Conservation (phyloP, 352 stramenopile genomes). For the Globisporangium spiculum region DNA sequence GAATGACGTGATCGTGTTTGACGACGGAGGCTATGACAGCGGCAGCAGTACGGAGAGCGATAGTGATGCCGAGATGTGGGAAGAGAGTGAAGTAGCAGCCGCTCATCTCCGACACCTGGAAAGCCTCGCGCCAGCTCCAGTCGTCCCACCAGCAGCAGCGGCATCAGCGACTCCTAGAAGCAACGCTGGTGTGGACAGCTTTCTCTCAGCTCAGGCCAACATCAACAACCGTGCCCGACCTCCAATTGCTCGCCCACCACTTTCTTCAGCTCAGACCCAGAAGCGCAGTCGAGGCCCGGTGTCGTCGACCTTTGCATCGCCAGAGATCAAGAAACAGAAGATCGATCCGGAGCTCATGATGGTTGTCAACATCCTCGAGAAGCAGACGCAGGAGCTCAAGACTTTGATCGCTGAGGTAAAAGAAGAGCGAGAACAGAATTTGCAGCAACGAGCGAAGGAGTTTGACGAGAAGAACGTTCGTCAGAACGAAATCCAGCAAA, state of each 20-base stretch:
- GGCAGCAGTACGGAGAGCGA: slow-evolving; percentile 16
- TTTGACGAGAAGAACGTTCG: not conserved
- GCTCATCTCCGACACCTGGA: slow-evolving; percentile 9
- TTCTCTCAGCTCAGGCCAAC: not conserved
- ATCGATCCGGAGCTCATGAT: slow-evolving; percentile 12
- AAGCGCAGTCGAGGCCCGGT: slow-evolving; percentile 1
- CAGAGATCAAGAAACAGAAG: slow-evolving; percentile 3
- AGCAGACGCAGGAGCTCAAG: slow-evolving; percentile 15
- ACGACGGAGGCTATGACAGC: slow-evolving; percentile 7
- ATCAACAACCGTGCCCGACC: not conserved
- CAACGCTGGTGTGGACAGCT: not conserved
- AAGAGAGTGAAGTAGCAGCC: slow-evolving; percentile 3
- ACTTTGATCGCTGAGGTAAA: slow-evolving; percentile 6
- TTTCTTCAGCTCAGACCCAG: not conserved
- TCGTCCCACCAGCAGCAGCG: not conserved
- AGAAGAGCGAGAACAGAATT: not conserved
- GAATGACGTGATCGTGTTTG: slow-evolving; percentile 10
- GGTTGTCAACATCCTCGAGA: slow-evolving; percentile 13
- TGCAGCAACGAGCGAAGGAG: not conserved
- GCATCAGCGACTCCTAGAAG: not conserved
- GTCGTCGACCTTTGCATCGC: not conserved
- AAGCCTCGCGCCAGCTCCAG: not conserved
- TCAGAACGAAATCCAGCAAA: slow-evolving; percentile 4
- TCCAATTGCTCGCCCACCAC: not conserved
- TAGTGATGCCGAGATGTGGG: slow-evolving; percentile 4